These are phyloP conservation scores for Pythium dissotocum DNA, from an alignment of 352 stramenopile species.

Conservation along the genomic window DNA sequence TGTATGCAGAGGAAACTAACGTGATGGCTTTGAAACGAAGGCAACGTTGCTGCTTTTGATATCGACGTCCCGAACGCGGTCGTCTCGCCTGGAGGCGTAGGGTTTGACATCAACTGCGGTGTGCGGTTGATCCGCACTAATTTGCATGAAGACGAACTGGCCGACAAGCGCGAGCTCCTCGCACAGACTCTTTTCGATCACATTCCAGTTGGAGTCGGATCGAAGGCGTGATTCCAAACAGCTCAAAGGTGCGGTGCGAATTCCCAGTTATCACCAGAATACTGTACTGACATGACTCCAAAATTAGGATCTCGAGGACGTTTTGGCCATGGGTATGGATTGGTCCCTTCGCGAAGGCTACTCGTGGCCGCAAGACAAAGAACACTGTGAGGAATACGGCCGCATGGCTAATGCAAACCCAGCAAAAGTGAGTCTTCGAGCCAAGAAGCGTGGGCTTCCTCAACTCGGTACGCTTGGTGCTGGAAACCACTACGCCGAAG, in stretches of 20 bases:
- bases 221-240: neutral
- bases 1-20: neutral
- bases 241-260: neutral
- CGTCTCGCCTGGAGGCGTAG: neutral
- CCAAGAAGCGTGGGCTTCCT: conserved; percentile 76
- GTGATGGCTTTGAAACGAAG: neutral
- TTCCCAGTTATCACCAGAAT: neutral
- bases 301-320: conserved; percentile 66
- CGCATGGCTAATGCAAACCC: conserved; percentile 42
- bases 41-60: conserved; percentile 1
- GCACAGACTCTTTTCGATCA: neutral
- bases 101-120: neutral
- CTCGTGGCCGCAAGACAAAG: conserved; percentile 82
- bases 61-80: neutral
- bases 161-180: neutral
- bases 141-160: neutral
- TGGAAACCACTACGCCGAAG: conserved; percentile 89
- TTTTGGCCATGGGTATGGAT: conserved; percentile 80
- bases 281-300: no score
- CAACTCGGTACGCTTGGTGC: conserved; percentile 86
- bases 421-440: conserved; percentile 48
- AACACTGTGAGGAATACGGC: conserved; percentile 87
- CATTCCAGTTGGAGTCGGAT: neutral
- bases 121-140: neutral
- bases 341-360: conserved; percentile 83